Evolutionary conservation across 2,329 filamentous ascomycete genomes (phyloP), one percentile per base, ranked within the genome.

Genomic region (Scopulariopsis brevicaulis): DNA sequence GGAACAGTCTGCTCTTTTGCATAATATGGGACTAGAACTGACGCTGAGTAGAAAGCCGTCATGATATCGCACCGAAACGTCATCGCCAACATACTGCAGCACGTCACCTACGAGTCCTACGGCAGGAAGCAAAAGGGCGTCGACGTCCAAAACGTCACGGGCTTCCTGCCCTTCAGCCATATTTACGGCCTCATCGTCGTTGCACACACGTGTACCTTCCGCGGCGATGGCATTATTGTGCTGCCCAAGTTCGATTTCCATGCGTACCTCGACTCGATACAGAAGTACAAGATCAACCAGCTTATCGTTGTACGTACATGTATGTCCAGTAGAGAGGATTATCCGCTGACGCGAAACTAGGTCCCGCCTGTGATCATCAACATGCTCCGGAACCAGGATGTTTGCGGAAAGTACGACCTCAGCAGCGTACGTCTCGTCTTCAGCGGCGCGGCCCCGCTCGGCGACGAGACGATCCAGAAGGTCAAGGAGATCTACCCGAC

Each of bases 321-420:
- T 48, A 8, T 22, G n/a, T 48, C 8, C 43, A 2, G 43, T 5
- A 40, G 10, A 4, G 18, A 12, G 18, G 3, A 0, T 54, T 35
- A 37, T 24, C 20, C 37, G 10, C 54, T 55, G 28, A 55, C 11
- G 12, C 12, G 85, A 86, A 69, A 66, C 77, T 46, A 64, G 82
- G 85, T 94, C 0, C 90, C 90, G 7, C 90, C 90, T 0, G 92
- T 95, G 65, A 83, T 95, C 59, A 88, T 95, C 60, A 77, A 82
- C 60, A 81, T 95, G 75, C 76, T 87, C 25, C 88, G 87, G 61
- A 85, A 83, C 64, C 77, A 78, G 51, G 72, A 81, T 0, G 63
- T 80, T 0, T 80, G 84, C 62, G 74, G 79, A 22, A 83, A 87
- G 60, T 91, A 85, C 67, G 86, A 94, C 64, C 73, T 95, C 1